A percentile compares a stretch with the other conserved stretches of the same genome.
These are phyloP conservation scores for Endocarpon pusillum DNA, from an alignment of 495 filamentous ascomycete genomes.

Conservation along the genomic window DNA sequence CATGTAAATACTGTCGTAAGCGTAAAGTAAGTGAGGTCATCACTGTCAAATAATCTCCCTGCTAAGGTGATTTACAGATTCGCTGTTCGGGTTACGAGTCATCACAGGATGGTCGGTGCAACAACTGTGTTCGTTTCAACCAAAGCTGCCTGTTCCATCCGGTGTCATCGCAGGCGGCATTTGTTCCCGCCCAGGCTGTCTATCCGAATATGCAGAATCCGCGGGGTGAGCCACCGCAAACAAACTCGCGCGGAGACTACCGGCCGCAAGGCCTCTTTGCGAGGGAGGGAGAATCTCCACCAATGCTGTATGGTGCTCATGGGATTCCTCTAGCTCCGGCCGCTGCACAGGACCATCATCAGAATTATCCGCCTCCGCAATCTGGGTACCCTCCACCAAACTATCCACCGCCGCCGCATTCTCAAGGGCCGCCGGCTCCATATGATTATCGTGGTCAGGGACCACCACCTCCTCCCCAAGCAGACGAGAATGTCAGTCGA, in stretches of 20 bases:
- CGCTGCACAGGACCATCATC: slow-evolving; percentile 26
- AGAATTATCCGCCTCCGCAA: slow-evolving; percentile 33
- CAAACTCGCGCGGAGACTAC: background rate
- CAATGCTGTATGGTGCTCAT: slow-evolving; percentile 53
- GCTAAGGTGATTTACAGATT: slow-evolving; percentile 36
- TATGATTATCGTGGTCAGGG: slow-evolving; percentile 18
- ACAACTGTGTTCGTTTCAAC: slow-evolving; percentile 63
- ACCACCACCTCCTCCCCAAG: slow-evolving; percentile 10
- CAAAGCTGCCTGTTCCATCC: slow-evolving; percentile 80
- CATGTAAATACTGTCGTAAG: slow-evolving; percentile 68
- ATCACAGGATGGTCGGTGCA: slow-evolving; percentile 60
- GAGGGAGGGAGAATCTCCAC: slow-evolving; percentile 17
- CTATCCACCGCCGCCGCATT: slow-evolving; percentile 19
- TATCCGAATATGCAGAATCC: slow-evolving; percentile 42
- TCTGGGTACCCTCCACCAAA: slow-evolving; percentile 26
- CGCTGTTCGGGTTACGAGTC: slow-evolving; percentile 71
- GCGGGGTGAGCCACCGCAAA: slow-evolving; percentile 23
- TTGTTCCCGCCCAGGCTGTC: slow-evolving; percentile 62
- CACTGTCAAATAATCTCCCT: background rate
- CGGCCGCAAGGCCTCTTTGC: slow-evolving; percentile 20
- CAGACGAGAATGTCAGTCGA: slow-evolving; percentile 32
- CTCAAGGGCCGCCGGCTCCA: slow-evolving; percentile 20
- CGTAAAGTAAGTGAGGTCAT: slow-evolving; percentile 46
- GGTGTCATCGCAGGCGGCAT: slow-evolving; percentile 66
- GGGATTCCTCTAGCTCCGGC: slow-evolving; percentile 48